A percentile compares a stretch with the other conserved stretches of the same genome.
Conservation (phyloP, 148 eudicot species). For the Bassia scoparia region DNA sequence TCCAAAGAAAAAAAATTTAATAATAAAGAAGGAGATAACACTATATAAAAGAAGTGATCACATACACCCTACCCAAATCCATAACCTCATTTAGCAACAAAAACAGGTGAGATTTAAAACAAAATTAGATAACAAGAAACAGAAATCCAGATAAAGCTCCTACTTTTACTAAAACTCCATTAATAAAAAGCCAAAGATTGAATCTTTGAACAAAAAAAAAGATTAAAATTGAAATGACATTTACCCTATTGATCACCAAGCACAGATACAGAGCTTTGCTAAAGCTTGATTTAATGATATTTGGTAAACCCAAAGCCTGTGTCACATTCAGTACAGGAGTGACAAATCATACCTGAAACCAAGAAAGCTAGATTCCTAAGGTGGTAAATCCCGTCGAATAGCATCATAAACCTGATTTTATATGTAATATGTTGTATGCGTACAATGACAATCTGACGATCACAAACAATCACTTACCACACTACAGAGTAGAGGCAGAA, state of each 20-base stretch:
- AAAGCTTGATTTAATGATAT: not conserved
- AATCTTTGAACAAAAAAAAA: not conserved
- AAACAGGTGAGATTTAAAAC: not conserved
- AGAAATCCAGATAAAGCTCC: not conserved
- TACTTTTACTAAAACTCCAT: constrained; percentile 11
- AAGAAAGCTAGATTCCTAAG: too few species aligned
- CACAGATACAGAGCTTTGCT: not conserved
- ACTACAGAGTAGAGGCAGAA: too few species aligned
- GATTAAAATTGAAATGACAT: not conserved
- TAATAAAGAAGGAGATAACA: not conserved
- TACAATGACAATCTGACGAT: too few species aligned
- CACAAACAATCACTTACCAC: too few species aligned
- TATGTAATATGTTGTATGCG: too few species aligned
- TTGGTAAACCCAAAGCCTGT: not conserved
- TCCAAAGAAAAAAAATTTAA: constrained; percentile 9
- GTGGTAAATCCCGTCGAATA: too few species aligned
- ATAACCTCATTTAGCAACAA: not conserved
- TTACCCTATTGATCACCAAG: constrained; percentile 16
- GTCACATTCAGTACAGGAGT: too few species aligned
- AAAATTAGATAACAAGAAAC: not conserved
- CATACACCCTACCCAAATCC: not conserved
- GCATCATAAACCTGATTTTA: too few species aligned
- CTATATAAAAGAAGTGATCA: not conserved
- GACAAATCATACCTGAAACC: too few species aligned
- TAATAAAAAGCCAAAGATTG: constrained; percentile 3